phyloP scores from a whole-genome alignment of 768 basidiomycete species.

The Ramaria rubella region DNA sequence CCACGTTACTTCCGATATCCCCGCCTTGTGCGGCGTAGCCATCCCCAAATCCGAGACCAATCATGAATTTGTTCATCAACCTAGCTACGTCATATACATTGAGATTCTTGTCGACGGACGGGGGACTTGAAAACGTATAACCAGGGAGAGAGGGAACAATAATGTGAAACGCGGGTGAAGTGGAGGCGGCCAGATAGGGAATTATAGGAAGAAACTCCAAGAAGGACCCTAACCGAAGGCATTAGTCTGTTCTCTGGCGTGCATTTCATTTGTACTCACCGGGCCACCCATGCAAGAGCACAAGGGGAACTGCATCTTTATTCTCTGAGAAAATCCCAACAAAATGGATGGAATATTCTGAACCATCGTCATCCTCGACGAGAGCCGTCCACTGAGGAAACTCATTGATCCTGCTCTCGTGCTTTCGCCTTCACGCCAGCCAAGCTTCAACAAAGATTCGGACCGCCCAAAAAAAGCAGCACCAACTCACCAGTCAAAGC shows the following conservation, averaged over 20 bases:
- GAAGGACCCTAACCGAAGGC: no score
- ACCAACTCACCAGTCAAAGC: no score
- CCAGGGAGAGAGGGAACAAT: no score
- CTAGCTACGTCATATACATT: slow-evolving; percentile 15
- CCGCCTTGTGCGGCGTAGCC: no score
- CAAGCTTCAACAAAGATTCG: neutral
- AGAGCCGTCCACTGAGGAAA: slow-evolving; percentile 44
- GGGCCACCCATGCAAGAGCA: no score
- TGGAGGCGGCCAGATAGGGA: slow-evolving; percentile 10
- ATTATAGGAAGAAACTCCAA: slow-evolving; percentile 18
- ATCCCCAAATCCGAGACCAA: no score
- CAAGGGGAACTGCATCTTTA: slow-evolving; percentile 12
- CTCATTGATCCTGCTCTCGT: slow-evolving; percentile 48
- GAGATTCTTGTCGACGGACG: slow-evolving; percentile 15
- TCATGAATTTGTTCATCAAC: slow-evolving; percentile 24
- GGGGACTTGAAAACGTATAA: no score
- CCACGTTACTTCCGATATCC: no score
- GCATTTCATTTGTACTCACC: no score
- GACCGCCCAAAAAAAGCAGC: no score
- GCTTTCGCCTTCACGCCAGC: neutral
- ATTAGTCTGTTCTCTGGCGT: no score
- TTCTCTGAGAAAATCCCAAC: slow-evolving; percentile 14
- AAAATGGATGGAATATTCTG: slow-evolving; percentile 12
- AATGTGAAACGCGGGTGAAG: no score
- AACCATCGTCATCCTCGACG: neutral